Conservation (phyloP, 768 basidiomycete species). For the Pholiota conissans region DNA sequence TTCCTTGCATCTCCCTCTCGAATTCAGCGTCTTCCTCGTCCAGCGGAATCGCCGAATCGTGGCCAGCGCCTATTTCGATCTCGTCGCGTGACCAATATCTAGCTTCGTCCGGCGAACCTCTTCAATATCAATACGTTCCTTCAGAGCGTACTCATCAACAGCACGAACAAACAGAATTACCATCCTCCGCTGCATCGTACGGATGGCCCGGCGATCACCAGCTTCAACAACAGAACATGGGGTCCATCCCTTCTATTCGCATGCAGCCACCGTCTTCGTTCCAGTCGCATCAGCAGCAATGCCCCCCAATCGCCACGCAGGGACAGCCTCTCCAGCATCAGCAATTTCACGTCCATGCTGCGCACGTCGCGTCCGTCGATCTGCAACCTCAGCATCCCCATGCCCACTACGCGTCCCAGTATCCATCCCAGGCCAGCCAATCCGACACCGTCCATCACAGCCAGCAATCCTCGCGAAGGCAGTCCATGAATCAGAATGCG, state of each 20-base stretch:
- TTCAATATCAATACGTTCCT: constrained; percentile 1
- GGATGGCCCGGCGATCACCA: constrained; percentile 1
- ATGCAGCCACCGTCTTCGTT: not conserved
- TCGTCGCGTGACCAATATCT: constrained; percentile 1
- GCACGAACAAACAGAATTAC: not conserved
- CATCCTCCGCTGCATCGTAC: not conserved
- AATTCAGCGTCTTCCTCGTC: constrained; percentile 5
- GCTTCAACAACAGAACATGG: not conserved
- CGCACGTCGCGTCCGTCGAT: not conserved
- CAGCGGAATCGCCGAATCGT: not conserved
- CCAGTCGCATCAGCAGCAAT: not conserved
- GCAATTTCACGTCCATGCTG: constrained; percentile 13
- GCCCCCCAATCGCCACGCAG: constrained; percentile 1
- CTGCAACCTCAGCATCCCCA: constrained; percentile 9
- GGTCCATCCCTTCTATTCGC: not conserved
- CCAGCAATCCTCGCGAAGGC: constrained; percentile 18
- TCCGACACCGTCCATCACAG: constrained; percentile 6
- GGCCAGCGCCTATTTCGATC: not conserved
- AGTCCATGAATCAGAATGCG: constrained; percentile 6
- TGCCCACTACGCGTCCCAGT: constrained; percentile 13
- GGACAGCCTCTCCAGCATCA: not conserved
- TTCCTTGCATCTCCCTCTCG: not conserved
- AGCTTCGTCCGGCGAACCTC: not conserved
- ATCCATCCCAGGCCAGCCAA: constrained; percentile 5
- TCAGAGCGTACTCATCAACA: constrained; percentile 10